Evolutionary conservation across 2,329 filamentous ascomycete species (phyloP).

Genomic region (Pseudogymnoascus sp.): DNA sequence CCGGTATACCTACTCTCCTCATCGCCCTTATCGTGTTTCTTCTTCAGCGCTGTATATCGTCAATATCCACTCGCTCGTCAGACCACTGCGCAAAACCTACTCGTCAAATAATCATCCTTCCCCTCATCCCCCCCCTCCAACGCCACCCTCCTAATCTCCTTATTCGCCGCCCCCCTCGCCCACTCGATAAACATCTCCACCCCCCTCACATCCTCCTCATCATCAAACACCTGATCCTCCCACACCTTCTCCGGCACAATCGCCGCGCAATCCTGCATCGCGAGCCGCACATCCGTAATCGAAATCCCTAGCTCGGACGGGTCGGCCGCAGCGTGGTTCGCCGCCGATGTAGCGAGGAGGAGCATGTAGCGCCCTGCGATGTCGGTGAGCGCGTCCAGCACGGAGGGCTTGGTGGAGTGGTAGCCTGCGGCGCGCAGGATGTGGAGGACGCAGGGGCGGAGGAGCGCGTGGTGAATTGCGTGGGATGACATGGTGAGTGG

Average conservation of each 20-base stretch:
- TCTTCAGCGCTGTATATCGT: constrained; percentile 52
- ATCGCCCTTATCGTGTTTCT: constrained; percentile 76
- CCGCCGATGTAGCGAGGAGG: constrained; percentile 65
- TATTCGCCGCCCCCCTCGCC: constrained; percentile 67
- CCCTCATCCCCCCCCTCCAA: constrained; percentile 59
- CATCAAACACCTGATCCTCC: constrained; percentile 58
- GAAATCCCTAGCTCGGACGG: constrained; percentile 38
- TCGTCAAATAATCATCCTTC: constrained; percentile 63
- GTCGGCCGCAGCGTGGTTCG: constrained; percentile 53
- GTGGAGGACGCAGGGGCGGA: constrained; percentile 82
- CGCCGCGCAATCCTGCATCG: constrained; percentile 73
- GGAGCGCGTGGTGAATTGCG: constrained; percentile 61
- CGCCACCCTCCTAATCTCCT: constrained; percentile 75
- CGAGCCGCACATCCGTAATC: constrained; percentile 76
- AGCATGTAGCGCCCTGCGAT: constrained; percentile 75
- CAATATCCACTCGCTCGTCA: constrained; percentile 37
- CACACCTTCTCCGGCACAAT: constrained; percentile 61
- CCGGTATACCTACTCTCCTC: constrained; percentile 82
- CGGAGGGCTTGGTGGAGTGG: constrained; percentile 71
- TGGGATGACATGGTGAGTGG: neutral
- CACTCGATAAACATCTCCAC: constrained; percentile 73
- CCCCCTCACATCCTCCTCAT: constrained; percentile 70
- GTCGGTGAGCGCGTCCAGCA: constrained; percentile 83
- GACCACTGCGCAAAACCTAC: constrained; percentile 33
- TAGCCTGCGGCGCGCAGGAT: constrained; percentile 89